Conservation (phyloP, 352 stramenopile genomes). For the Albugo candida region DNA sequence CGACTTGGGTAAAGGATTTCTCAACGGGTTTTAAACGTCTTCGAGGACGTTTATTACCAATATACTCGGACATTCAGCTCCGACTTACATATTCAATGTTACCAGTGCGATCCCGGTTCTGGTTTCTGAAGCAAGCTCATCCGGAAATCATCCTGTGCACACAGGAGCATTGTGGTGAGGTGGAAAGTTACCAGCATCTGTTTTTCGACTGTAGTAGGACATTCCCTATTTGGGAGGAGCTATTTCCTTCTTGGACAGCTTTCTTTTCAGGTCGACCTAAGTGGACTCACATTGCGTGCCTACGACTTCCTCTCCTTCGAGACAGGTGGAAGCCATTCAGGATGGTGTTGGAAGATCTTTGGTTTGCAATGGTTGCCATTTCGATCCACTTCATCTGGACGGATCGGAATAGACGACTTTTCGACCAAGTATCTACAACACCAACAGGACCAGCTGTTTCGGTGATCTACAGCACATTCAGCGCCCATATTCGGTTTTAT, state of each 20-base stretch:
- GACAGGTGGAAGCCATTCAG: slow-evolving; percentile 1
- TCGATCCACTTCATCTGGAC: slow-evolving; percentile 5
- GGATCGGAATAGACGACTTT: slow-evolving; percentile 5
- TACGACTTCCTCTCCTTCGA: background rate
- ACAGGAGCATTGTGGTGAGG: slow-evolving; percentile 1
- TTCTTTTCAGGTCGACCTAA: background rate
- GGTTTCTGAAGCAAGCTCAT: slow-evolving; percentile 4
- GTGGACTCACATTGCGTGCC: slow-evolving; percentile 1
- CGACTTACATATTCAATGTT: slow-evolving; percentile 5
- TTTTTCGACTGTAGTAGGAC: slow-evolving; percentile 6
- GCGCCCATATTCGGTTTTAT: slow-evolving; percentile 1
- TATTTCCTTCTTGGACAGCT: background rate
- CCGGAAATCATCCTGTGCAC: slow-evolving; percentile 1
- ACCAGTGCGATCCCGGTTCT: slow-evolving; percentile 6
- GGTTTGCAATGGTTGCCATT: slow-evolving; percentile 2
- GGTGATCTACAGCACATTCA: slow-evolving; percentile 4
- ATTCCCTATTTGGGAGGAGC: background rate
- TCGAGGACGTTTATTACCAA: slow-evolving; percentile 1
- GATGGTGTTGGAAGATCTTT: slow-evolving; percentile 1
- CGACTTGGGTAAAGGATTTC: too few species aligned
- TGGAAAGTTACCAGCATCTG: slow-evolving; percentile 6
- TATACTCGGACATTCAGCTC: slow-evolving; percentile 6
- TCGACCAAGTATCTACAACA: slow-evolving; percentile 1
- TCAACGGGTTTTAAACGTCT: background rate
- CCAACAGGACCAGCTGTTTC: background rate